Evolutionary conservation across 2,329 filamentous ascomycete genomes (phyloP), one percentile per base, ranked within the genome.

Genomic region (Cordyceps pruinosa): DNA sequence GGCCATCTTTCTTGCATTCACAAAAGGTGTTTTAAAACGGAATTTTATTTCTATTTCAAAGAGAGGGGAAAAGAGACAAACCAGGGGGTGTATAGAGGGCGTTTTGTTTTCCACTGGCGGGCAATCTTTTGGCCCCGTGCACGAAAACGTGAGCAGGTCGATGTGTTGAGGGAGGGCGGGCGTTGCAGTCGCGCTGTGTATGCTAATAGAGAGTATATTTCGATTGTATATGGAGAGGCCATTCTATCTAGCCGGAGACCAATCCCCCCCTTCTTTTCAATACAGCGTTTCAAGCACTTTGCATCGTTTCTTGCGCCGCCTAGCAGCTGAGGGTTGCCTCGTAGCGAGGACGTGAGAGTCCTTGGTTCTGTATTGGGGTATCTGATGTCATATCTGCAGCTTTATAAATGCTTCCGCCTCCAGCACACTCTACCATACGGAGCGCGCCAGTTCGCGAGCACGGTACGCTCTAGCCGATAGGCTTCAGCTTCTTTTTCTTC

Each of bases 401-500:
- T 28, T 37, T n/a, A 51, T 28, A 12, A 35, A 54, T 34, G 9
- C 8, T 7, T 21, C 30, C 46, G n/a, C 28, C 13, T 25, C 34
- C 6, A 17, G n/a, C n/a, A 21, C 12, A 30, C 23, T 17, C 4
- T 19, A 19, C n/a, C 10, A 6, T 41, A 8, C 35, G 17, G 17
- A 37, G 6, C 35, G 17, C 35, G 12, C 12, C 30, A 32, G 30
- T 6, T 32, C 30, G 30, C 30, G 6, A 6, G 30, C 6, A 6
- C 6, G 12, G 12, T 6, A n/a, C 17, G 8, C 15, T 17, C 75
- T 66, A 84, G 34, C 81, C 82, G 58, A 85, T 82, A 1, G 80
- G 80, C 77, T 85, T 85, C 54, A 83, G 74, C 77, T 90, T 89
- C 77, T 88, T 89, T 72, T 85, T 82, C 71, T 85, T 86, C 74